Evolutionary conservation across 2,329 filamentous ascomycete species (phyloP), one percentile per base, ranked within the genome.

Genomic region (Beauveria caledonica): DNA sequence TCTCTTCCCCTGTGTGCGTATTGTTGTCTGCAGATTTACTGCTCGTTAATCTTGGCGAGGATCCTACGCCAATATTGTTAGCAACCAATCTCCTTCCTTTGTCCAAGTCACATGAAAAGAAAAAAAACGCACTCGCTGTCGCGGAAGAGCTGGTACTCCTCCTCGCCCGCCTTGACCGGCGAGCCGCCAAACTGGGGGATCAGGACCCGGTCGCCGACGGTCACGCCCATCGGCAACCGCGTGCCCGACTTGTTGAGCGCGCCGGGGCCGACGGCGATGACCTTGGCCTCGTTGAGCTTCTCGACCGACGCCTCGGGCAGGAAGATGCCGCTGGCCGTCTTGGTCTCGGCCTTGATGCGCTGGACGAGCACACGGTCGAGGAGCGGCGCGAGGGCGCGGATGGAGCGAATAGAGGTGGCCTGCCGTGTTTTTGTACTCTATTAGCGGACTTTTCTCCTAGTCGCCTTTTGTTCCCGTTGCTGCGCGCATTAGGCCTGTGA

Each of bases 31-130:
- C 17, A 40, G 17, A 65, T 36, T 50, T 55, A 67, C 70, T 82
- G 96, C 84, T 97, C 93, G 79, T 91, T 96, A 85, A 99, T 96
- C 88, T 97, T 99, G 76, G 94, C 94, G 63, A 99, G 86, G 68
- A 99, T 90, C 76, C 93, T 97, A 69, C 40, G 61, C 3, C 36
- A 46, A 42, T 42, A 64, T 70, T 33, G 72, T 66, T 36, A 39
- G 50, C 40, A 5, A 15, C 19, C 29, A 19, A 29, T 48, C 21
- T 10, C 19, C 11, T 10, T 11, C 9, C 4, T 17, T 11, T 2
- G 3, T 29, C 17, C 19, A 15, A 4, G 7, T 11, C 8, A 40
- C 11, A n/a, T n/a, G 42, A 7, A 10, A 5, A 25, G 42, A 7
- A 10, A 5, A 29, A 17, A 51, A 66, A 49, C 92, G 79, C 87